phyloP scores from a whole-genome alignment of 2,329 filamentous ascomycete species.

The Neobulgaria alba region DNA sequence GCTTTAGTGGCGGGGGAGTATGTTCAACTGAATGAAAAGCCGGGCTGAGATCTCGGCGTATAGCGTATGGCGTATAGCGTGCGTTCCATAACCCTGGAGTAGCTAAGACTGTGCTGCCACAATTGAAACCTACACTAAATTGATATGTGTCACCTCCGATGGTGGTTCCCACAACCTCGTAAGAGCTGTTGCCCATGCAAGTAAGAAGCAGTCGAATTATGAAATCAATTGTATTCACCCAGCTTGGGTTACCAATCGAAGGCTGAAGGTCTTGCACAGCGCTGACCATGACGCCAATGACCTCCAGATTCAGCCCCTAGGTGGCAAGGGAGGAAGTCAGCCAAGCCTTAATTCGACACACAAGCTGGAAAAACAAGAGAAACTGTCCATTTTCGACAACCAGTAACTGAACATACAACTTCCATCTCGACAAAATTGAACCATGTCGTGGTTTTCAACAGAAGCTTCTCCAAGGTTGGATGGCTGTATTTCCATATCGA shows the following conservation, averaged over 20 bases:
- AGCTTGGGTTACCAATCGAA: too few species aligned
- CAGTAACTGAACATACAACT: too few species aligned
- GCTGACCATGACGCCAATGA: not conserved
- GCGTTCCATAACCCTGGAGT: not conserved
- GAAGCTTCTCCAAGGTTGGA: not conserved
- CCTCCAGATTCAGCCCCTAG: not conserved
- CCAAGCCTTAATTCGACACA: not conserved
- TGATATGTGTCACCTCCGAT: not conserved
- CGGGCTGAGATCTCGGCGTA: not conserved
- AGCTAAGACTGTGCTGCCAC: not conserved
- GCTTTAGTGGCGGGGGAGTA: too few species aligned
- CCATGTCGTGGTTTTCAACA: not conserved
- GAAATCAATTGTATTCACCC: too few species aligned
- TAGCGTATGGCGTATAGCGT: too few species aligned
- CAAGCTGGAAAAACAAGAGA: not conserved
- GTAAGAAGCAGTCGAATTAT: not conserved
- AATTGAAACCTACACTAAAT: not conserved
- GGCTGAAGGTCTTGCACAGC: too few species aligned
- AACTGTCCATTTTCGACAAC: not conserved
- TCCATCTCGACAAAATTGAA: too few species aligned
- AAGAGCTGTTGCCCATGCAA: not conserved
- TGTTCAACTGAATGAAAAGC: too few species aligned
- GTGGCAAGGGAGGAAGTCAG: too few species aligned
- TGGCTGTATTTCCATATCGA: not conserved
- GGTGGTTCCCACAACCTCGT: too few species aligned